phyloP scores from a whole-genome alignment of 2,329 filamentous ascomycete genomes.

The Neurospora sp. region DNA sequence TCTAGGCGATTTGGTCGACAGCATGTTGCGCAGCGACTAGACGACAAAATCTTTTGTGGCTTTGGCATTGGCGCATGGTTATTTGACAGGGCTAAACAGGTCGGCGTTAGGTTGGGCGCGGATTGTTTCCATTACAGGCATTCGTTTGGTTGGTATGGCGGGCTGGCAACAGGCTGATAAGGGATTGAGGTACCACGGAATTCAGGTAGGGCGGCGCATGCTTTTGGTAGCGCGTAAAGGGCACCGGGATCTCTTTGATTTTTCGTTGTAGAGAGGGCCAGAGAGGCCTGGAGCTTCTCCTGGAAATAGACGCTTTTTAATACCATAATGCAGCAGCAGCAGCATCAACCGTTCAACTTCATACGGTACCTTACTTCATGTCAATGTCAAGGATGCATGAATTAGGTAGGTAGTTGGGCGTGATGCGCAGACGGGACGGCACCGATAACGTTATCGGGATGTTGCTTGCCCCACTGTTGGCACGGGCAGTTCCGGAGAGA shows the following conservation, averaged over 20 bases:
- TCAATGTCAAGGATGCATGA: background rate
- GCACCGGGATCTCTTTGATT: background rate
- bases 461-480: background rate
- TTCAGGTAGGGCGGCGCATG: background rate
- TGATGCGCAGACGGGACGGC: background rate
- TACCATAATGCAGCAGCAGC: background rate
- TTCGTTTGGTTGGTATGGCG: background rate
- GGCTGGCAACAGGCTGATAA: background rate
- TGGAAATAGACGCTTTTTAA: background rate
- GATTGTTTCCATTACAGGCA: background rate
- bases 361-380: background rate
- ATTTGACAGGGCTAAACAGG: slow-evolving; percentile 9
- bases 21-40: slow-evolving; percentile 88
- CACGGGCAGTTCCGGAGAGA: background rate
- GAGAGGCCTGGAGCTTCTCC: background rate
- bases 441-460: background rate
- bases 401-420: background rate
- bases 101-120: slow-evolving; percentile 14
- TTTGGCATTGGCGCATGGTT: background rate
- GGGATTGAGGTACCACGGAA: background rate
- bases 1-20: slow-evolving; percentile 89
- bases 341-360: background rate
- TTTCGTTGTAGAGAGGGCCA: background rate
- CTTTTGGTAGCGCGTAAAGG: background rate
- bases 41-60: slow-evolving; percentile 15